Evolutionary conservation across 495 filamentous ascomycete genomes (phyloP).

Genomic region (Delitschia confertaspora): DNA sequence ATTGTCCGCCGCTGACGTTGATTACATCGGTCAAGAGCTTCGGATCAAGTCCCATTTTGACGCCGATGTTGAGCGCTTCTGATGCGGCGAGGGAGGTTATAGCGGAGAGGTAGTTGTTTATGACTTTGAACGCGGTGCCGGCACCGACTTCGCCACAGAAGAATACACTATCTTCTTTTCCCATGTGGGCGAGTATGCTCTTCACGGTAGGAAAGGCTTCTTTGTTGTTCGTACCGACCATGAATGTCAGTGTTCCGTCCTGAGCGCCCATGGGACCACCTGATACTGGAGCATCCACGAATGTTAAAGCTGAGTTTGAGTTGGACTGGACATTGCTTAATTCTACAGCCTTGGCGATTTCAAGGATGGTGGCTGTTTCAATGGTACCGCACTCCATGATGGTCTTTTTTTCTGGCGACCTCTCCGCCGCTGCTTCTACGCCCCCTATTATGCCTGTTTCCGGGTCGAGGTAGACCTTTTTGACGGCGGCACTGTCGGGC

Average conservation of each 20-base stretch:
- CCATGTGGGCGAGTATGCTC: slow-evolving; percentile 20
- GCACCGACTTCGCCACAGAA: slow-evolving; percentile 24
- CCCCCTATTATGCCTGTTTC: slow-evolving; percentile 18
- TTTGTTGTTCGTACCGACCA: slow-evolving; percentile 24
- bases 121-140: slow-evolving; percentile 27
- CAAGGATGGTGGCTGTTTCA: slow-evolving; percentile 55
- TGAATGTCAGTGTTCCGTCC: slow-evolving; percentile 24
- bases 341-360: slow-evolving; percentile 73
- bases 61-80: slow-evolving; percentile 28
- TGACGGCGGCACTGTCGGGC: slow-evolving; percentile 19
- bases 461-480: slow-evolving; percentile 24
- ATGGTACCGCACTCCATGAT: slow-evolving; percentile 31
- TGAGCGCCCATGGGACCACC: slow-evolving; percentile 28
- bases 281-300: slow-evolving; percentile 26
- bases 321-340: slow-evolving; percentile 39
- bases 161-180: slow-evolving; percentile 19
- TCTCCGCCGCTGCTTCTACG: slow-evolving; percentile 6
- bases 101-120: slow-evolving; percentile 30
- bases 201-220: slow-evolving; percentile 17
- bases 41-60: slow-evolving; percentile 24
- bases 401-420: slow-evolving; percentile 6
- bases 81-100: slow-evolving; percentile 24
- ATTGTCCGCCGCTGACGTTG: slow-evolving; percentile 23
- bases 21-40: slow-evolving; percentile 27
- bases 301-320: slow-evolving; percentile 4